phyloP scores from a whole-genome alignment of 2,329 filamentous ascomycete species.

The Colletotrichum australisinense region DNA sequence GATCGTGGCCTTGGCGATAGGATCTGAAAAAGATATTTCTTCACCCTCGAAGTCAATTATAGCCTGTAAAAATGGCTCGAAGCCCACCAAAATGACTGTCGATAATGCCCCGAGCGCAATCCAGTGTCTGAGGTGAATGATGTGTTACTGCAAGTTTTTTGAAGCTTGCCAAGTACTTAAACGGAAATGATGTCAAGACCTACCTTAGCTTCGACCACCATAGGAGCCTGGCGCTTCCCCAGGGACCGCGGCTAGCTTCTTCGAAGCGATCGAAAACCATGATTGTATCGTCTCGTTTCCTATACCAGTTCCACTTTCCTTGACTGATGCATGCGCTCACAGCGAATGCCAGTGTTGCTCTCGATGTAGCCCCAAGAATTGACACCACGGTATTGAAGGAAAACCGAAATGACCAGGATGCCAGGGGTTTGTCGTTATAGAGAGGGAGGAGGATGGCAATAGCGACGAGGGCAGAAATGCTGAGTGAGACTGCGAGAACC shows the following conservation, averaged over 20 bases:
- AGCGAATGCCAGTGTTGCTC: neutral
- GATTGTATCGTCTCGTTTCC: neutral
- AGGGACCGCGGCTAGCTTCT: neutral
- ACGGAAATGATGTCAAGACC: neutral
- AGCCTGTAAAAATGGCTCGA: no score
- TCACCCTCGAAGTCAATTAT: no score
- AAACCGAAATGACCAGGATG: neutral
- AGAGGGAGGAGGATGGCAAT: neutral
- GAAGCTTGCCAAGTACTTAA: neutral
- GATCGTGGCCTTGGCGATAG: no score
- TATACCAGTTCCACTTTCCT: neutral
- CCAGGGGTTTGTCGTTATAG: neutral
- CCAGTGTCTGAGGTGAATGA: no score
- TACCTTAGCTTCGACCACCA: neutral
- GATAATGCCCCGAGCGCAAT: no score
- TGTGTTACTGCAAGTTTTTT: neutral
- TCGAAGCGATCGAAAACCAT: neutral
- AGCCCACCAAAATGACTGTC: no score
- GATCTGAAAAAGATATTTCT: no score
- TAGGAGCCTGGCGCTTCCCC: neutral
- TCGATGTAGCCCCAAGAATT: neutral
- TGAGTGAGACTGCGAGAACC: neutral
- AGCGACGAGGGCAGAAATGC: neutral
- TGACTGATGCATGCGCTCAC: neutral
- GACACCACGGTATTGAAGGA: neutral